phyloP scores from a whole-genome alignment of 192 early-diverging fungal species.

The Podila epigama region DNA sequence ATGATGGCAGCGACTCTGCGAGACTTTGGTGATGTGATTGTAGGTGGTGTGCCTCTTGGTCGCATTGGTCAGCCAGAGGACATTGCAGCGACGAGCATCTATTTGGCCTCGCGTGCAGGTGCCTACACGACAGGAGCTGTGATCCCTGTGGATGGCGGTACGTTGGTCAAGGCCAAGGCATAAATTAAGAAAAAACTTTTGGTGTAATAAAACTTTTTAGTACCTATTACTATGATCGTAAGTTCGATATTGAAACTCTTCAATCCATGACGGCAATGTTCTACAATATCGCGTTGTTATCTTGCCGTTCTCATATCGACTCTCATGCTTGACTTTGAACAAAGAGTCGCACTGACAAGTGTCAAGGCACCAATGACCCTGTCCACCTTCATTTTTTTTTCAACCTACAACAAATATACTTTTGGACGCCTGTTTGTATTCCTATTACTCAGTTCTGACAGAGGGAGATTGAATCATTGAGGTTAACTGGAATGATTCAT shows the following conservation, averaged over 20 bases:
- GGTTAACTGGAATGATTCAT: too few relatives aligned
- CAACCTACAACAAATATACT: neutral
- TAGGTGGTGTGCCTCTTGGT: conserved; percentile 65
- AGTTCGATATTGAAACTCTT: too few relatives aligned
- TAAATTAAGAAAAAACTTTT: conserved; percentile 10
- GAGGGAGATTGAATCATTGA: too few relatives aligned
- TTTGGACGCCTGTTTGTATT: neutral
- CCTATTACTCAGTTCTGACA: neutral
- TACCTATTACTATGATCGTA: too few relatives aligned
- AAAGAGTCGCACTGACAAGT: too few relatives aligned
- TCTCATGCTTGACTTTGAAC: too few relatives aligned
- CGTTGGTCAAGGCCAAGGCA: conserved; percentile 50
- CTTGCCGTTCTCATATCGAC: too few relatives aligned
- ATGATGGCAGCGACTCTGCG: conserved; percentile 78
- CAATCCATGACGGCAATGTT: too few relatives aligned
- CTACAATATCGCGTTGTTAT: too few relatives aligned
- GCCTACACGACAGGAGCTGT: conserved; percentile 85
- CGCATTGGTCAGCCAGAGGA: conserved; percentile 86
- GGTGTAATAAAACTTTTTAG: neutral
- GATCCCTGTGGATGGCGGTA: conserved; percentile 87
- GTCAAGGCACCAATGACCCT: too few relatives aligned
- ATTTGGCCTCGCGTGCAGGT: conserved; percentile 75
- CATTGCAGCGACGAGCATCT: conserved; percentile 87
- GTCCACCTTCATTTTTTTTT: too few relatives aligned
- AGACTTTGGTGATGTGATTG: conserved; percentile 59